Percentiles rank a stretch among this genome's conserved stretches.
phyloP scores from a whole-genome alignment of 2,329 filamentous ascomycete genomes.

The Xylaria sp. region DNA sequence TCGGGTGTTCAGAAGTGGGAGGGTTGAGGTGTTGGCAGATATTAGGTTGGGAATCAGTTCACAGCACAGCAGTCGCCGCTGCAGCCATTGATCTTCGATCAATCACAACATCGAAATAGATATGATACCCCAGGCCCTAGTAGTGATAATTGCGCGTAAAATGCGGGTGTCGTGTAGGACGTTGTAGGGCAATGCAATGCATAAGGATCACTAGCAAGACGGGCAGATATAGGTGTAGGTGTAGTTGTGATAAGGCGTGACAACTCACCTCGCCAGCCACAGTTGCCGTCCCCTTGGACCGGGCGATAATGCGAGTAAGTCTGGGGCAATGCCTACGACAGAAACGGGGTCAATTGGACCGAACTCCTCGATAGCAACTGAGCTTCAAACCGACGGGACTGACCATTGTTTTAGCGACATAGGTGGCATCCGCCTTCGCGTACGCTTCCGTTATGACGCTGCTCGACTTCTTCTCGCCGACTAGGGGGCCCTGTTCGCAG shows the following conservation, averaged over 20 bases:
- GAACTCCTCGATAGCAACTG: not conserved
- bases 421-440: constrained; percentile 82
- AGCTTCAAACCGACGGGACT: constrained; percentile 39
- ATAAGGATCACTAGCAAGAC: constrained; percentile 12
- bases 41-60: constrained; percentile 6
- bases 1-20: constrained; percentile 7
- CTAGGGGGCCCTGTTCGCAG: constrained; percentile 71
- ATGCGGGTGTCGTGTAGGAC: constrained; percentile 29
- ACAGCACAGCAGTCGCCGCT: constrained; percentile 8
- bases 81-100: constrained; percentile 17
- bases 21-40: not conserved
- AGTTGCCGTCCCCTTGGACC: constrained; percentile 91
- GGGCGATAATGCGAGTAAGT: constrained; percentile 87
- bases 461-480: constrained; percentile 78
- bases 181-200: too few species aligned
- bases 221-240: constrained; percentile 7
- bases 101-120: constrained; percentile 20
- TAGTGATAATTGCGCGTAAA: constrained; percentile 15
- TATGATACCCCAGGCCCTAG: constrained; percentile 16
- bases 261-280: constrained; percentile 91
- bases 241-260: constrained; percentile 12
- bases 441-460: constrained; percentile 82
- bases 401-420: constrained; percentile 85
- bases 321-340: constrained; percentile 70
- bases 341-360: constrained; percentile 23